Evolutionary conservation across 495 filamentous ascomycete species (phyloP), one percentile per base, ranked within the genome.

Genomic region (Aspergillus funiculosus): DNA sequence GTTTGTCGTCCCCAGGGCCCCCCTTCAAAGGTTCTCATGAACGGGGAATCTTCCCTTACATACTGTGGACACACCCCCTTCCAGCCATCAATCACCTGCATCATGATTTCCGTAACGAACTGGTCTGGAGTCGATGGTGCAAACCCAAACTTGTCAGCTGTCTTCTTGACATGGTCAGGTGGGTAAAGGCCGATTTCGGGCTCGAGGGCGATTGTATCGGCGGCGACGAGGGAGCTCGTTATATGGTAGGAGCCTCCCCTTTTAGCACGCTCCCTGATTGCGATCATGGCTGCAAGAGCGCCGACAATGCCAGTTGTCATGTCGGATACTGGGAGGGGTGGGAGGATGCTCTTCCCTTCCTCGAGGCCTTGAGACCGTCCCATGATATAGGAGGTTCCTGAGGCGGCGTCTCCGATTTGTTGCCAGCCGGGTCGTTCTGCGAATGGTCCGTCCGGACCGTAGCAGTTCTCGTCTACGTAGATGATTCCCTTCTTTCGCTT

Each of bases 321-420:
- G 58, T 86, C 82, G 17, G 77, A 82, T 61, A 83, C 80, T 10
- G 83, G 83, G 48, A 86, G 81, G 0, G 80, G 80, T 29, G 82
- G 82, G 1, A 86, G 73, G 15, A 86, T 74, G 54, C 74, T 74
- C 2, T 64, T 54, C 5, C 82, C 81, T 52, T 85, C 80, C 8
- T 69, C 69, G 72, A 74, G 81, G 4, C 81, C 81, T 8, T 81
- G 68, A 13, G 66, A 69, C 6, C 68, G 67, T 59, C 52, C 52
- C 31, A 50, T 54, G 5, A 54, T 39, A 29, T 54, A 54, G 3
- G 52, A 50, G 2, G 18, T 26, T 5, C 52, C 52, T 1, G 47
- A 47, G 0, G 52, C 52, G 51, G 72, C 70, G 15, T 74, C 71
- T 13, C 65, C 66, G 32, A 76, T 72, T 37, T 77, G 74, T 52